phyloP scores from a whole-genome alignment of 306 rosid species.

The Cucurbita pepo region DNA sequence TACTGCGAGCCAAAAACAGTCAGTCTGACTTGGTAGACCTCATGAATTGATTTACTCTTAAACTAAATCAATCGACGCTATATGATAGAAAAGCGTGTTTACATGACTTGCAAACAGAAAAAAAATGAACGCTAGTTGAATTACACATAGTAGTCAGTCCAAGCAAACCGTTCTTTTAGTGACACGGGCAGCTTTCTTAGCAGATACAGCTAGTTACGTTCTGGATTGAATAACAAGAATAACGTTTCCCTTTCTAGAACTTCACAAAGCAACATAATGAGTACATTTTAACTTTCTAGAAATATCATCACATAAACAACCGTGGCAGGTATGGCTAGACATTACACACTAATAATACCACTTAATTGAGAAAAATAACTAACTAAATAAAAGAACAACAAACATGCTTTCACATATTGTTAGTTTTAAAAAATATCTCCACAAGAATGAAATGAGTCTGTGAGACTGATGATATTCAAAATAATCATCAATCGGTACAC shows the following conservation, averaged over 20 bases:
- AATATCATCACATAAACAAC: neutral
- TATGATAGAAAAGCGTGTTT: neutral
- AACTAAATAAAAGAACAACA: neutral
- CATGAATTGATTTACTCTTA: neutral
- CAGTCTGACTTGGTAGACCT: neutral
- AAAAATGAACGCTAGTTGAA: neutral
- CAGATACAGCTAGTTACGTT: neutral
- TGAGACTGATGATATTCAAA: neutral
- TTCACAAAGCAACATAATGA: neutral
- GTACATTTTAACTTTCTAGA: neutral
- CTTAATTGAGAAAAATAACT: neutral
- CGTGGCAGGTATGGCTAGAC: neutral
- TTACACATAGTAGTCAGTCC: neutral
- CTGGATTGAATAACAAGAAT: neutral
- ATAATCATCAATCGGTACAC: neutral
- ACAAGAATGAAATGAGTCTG: neutral
- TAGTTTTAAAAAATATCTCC: neutral
- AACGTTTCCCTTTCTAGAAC: neutral
- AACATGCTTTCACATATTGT: neutral
- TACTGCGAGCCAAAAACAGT: conserved; percentile 26
- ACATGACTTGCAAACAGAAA: neutral
- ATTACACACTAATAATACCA: neutral
- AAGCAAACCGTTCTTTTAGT: neutral
- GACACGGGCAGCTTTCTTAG: neutral
- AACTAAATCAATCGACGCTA: neutral